These are phyloP conservation scores for Erigeron canadensis DNA, from an alignment of 129 eudicot species.

Conservation along the genomic window DNA sequence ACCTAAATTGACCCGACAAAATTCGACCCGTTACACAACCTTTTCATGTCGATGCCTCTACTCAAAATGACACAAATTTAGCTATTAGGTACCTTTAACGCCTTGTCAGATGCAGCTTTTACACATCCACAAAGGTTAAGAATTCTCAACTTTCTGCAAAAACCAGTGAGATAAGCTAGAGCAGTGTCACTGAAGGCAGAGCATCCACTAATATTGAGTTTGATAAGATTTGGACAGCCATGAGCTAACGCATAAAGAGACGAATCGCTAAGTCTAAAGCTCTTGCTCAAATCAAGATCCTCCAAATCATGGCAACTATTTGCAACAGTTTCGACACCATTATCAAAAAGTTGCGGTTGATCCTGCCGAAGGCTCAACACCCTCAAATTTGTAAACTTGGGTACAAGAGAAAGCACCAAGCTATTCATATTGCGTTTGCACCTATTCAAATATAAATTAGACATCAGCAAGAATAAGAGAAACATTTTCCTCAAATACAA, in stretches of 20 bases:
- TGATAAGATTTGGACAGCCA: conserved; percentile 72
- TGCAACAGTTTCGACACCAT: conserved; percentile 69
- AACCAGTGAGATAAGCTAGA: conserved; percentile 58
- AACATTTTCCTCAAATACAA: no score
- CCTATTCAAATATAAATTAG: conserved; percentile 32
- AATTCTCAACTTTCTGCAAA: conserved; percentile 61
- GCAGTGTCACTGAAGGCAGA: conserved; percentile 73
- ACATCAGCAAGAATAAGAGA: neutral
- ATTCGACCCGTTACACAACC: neutral
- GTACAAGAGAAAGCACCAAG: conserved; percentile 76
- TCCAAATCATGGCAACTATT: conserved; percentile 64
- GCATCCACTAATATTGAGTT: conserved; percentile 90
- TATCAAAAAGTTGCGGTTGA: conserved; percentile 77
- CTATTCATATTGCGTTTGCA: conserved; percentile 85
- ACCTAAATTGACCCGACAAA: neutral
- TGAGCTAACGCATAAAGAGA: conserved; percentile 79
- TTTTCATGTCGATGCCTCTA: neutral
- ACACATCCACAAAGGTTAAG: conserved; percentile 91
- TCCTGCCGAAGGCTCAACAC: conserved; percentile 75
- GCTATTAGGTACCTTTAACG: conserved; percentile 54
- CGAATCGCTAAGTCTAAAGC: conserved; percentile 70
- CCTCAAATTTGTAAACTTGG: conserved; percentile 69
- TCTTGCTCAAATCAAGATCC: conserved; percentile 91
- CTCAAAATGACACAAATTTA: neutral
- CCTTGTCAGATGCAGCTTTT: conserved; percentile 77